These are phyloP conservation scores for Leishmania mexicana DNA, from an alignment of 208 protist species.

Conservation along the genomic window DNA sequence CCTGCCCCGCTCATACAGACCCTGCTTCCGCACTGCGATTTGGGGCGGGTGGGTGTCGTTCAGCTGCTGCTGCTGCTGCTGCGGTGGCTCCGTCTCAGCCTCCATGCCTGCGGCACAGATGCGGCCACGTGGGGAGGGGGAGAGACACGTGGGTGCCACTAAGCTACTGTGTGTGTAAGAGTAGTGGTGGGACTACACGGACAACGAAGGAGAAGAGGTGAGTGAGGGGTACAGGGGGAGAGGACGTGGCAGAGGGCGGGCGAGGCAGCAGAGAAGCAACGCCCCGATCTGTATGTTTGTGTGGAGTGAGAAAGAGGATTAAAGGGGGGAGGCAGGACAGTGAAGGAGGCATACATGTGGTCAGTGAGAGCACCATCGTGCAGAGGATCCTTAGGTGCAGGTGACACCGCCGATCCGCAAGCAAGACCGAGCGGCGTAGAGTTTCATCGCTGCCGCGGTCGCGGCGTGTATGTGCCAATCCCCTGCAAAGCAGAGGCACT, in stretches of 20 bases:
- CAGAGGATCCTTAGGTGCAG: background rate
- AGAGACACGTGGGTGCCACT: background rate
- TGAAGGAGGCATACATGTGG: background rate
- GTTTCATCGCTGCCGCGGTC: background rate
- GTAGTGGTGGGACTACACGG: background rate
- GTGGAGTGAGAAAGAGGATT: background rate
- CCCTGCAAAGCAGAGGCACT: background rate
- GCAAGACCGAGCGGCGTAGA: background rate
- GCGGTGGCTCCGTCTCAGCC: background rate
- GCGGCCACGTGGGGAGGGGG: background rate
- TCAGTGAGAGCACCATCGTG: background rate
- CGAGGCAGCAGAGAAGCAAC: background rate
- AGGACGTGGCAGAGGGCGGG: background rate
- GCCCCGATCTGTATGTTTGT: background rate
- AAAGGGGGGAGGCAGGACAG: background rate
- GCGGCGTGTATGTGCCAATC: background rate
- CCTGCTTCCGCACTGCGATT: constrained; percentile 19
- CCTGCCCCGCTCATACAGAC: background rate
- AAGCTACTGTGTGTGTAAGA: background rate
- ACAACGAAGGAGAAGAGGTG: background rate
- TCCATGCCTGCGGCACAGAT: background rate
- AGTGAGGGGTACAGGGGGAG: background rate
- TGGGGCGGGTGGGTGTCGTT: background rate
- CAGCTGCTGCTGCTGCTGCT: too few relatives aligned
- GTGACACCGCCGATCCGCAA: background rate